phyloP scores from a whole-genome alignment of 1,284 basidiomycete genomes.

The Pyrrhoderma noxium region DNA sequence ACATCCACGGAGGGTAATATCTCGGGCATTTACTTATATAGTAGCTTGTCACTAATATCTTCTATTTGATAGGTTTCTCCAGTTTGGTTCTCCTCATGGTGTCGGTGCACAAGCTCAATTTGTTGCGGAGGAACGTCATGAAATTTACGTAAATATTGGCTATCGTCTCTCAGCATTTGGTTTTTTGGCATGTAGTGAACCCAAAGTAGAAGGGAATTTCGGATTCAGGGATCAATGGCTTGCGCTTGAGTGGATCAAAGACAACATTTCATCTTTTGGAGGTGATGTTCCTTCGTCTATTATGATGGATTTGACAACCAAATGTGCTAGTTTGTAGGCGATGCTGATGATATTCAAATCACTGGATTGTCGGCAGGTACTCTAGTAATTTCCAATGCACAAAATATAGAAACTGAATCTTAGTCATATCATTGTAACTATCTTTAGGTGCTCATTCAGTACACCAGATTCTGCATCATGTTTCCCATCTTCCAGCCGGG shows the following conservation, averaged over 20 bases:
- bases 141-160: conserved; percentile 68
- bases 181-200: conserved; percentile 58
- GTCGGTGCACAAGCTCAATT: conserved; percentile 57
- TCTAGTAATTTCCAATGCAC: conserved; percentile 10
- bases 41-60: background rate
- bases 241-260: conserved; percentile 50
- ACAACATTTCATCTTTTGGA: conserved; percentile 54
- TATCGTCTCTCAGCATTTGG: conserved; percentile 70
- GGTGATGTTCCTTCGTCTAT: conserved; percentile 30
- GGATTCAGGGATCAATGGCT: conserved; percentile 78
- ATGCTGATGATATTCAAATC: conserved; percentile 52
- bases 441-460: conserved; percentile 60
- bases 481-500: conserved; percentile 53
- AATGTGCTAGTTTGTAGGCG: conserved; percentile 31
- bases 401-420: background rate
- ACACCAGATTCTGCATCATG: conserved; percentile 66
- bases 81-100: conserved; percentile 66
- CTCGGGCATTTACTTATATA: background rate
- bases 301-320: background rate
- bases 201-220: conserved; percentile 58
- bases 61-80: conserved; percentile 52
- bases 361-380: conserved; percentile 64
- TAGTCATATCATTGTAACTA: background rate
- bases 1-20: conserved; percentile 67
- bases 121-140: conserved; percentile 51